These are phyloP conservation scores for Talinum fruticosum DNA, from an alignment of 148 eudicot species.

Conservation along the genomic window DNA sequence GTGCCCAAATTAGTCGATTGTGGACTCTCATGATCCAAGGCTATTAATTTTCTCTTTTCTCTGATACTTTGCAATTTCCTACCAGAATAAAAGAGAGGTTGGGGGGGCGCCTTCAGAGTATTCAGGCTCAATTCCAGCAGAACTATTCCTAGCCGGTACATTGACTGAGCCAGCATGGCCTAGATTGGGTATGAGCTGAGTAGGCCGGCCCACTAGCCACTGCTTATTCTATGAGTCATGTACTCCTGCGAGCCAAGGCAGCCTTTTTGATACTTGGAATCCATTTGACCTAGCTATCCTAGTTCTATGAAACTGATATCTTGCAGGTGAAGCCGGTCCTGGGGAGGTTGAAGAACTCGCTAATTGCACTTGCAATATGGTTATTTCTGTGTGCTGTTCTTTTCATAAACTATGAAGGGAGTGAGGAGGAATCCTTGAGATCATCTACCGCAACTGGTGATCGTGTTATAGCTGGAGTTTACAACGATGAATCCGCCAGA, in stretches of 20 bases:
- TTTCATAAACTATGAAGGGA: slow-evolving; percentile 42
- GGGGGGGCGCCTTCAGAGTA: too few species aligned
- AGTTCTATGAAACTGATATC: background rate
- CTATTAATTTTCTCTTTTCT: too few species aligned
- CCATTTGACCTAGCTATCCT: background rate
- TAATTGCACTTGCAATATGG: slow-evolving; percentile 61
- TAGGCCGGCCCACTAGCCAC: too few species aligned
- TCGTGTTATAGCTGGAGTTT: slow-evolving; percentile 72
- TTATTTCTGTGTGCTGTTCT: slow-evolving; percentile 43
- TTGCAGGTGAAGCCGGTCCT: slow-evolving; percentile 85
- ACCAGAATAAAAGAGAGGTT: too few species aligned
- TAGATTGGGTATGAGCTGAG: too few species aligned
- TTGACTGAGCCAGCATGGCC: too few species aligned
- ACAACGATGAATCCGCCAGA: slow-evolving; percentile 83
- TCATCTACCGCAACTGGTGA: slow-evolving; percentile 43
- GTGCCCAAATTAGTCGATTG: background rate
- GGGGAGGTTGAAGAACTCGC: slow-evolving; percentile 67
- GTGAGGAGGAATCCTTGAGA: slow-evolving; percentile 32
- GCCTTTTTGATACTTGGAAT: background rate
- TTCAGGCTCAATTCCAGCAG: too few species aligned
- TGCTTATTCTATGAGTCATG: background rate
- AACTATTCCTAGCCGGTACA: too few species aligned
- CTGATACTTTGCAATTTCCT: too few species aligned
- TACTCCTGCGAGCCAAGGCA: background rate
- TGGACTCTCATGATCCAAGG: background rate